Percentiles rank a stretch among this genome's conserved stretches.
Conservation (phyloP, 2,329 filamentous ascomycete genomes). For the Clarireedia monteithiana region DNA sequence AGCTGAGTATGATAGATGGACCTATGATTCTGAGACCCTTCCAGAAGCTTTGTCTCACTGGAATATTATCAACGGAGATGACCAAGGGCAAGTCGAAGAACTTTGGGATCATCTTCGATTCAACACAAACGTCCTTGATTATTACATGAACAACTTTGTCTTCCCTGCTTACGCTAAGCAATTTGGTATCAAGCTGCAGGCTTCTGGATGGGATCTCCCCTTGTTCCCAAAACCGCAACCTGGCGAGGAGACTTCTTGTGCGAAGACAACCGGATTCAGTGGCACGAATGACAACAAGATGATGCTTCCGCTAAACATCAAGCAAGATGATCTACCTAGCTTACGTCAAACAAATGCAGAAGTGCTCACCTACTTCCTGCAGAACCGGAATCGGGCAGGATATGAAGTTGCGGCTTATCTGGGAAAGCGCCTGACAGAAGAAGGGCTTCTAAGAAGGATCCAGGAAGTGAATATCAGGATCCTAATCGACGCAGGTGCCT, state of each 20-base stretch:
- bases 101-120: constrained; percentile 45
- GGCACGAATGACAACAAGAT: constrained; percentile 60
- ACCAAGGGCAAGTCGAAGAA: constrained; percentile 40
- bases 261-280: constrained; percentile 57
- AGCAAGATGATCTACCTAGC: constrained; percentile 49
- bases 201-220: constrained; percentile 62
- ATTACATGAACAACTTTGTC: constrained; percentile 55
- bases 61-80: constrained; percentile 52
- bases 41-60: constrained; percentile 42
- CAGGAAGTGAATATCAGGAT: constrained; percentile 36
- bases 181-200: constrained; percentile 54
- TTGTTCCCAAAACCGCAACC: constrained; percentile 30
- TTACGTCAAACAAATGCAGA: constrained; percentile 55
- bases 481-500: constrained; percentile 57
- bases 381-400: constrained; percentile 37
- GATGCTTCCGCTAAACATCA: constrained; percentile 53
- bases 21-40: neutral
- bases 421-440: constrained; percentile 37
- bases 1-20: neutral
- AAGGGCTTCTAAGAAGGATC: constrained; percentile 32
- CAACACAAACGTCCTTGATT: constrained; percentile 45
- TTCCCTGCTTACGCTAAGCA: constrained; percentile 59
- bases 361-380: constrained; percentile 51
- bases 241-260: constrained; percentile 21
- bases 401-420: constrained; percentile 33